Conservation (phyloP, 2,329 filamentous ascomycete species). For the Cytospora leucostoma region DNA sequence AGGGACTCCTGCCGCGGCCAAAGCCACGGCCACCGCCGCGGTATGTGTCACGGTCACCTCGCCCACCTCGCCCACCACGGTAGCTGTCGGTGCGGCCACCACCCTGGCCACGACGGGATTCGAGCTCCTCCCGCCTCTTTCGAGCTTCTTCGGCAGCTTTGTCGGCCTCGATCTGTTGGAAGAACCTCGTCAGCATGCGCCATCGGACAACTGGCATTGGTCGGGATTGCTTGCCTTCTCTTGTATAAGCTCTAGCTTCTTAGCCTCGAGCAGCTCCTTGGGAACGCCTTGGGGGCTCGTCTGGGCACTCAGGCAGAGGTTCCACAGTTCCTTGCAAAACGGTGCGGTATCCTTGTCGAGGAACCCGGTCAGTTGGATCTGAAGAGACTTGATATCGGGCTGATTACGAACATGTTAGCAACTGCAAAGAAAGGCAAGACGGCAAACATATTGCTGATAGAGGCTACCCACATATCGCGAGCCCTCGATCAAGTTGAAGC, state of each 20-base stretch:
- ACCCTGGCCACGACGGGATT: slow-evolving; percentile 58
- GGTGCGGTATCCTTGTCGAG: slow-evolving; percentile 85
- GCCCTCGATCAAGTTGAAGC: slow-evolving; percentile 70
- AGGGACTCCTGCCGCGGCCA: slow-evolving; percentile 48
- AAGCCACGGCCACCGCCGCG: slow-evolving; percentile 45
- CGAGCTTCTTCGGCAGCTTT: slow-evolving; percentile 76
- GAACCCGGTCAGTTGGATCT: slow-evolving; percentile 93
- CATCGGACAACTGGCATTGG: neutral
- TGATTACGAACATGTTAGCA: slow-evolving; percentile 43
- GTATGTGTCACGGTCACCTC: slow-evolving; percentile 53
- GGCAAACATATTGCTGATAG: neutral
- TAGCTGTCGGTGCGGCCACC: slow-evolving; percentile 50
- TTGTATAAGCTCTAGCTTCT: slow-evolving; percentile 91
- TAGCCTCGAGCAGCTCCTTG: slow-evolving; percentile 91
- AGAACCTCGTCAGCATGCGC: slow-evolving; percentile 15
- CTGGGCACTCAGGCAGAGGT: slow-evolving; percentile 86
- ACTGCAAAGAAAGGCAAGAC: neutral
- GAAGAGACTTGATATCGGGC: slow-evolving; percentile 94
- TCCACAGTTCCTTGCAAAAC: slow-evolving; percentile 96
- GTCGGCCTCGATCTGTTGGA: slow-evolving; percentile 72
- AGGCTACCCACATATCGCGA: slow-evolving; percentile 67
- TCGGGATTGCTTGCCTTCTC: slow-evolving; percentile 70
- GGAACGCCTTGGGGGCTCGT: slow-evolving; percentile 86
- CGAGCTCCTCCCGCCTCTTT: slow-evolving; percentile 69
- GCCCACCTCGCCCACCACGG: slow-evolving; percentile 55